Evolutionary conservation across 768 basidiomycete species (phyloP), one percentile per base, ranked within the genome.

Genomic region (Boletus pseudo-olivaceus): DNA sequence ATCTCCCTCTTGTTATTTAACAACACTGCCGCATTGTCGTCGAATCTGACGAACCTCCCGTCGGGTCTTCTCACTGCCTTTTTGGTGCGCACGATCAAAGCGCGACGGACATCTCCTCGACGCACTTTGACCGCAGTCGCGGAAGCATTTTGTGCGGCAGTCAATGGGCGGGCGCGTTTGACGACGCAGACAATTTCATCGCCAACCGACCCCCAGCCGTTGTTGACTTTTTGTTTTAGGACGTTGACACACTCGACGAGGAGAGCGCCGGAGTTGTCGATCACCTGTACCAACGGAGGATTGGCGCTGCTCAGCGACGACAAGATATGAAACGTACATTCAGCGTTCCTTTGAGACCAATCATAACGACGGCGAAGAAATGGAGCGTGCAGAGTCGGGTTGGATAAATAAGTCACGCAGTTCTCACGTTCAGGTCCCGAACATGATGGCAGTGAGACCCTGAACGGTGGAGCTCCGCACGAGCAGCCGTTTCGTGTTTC

Each of bases 111-210:
- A 69, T 98, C 96, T 20, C 96, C 96, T 52, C 86, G 82, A 26
- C 93, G 83, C 12, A 98, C 93, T 75, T 97, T 98, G 61, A 93
- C 81, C 4, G 90, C 89, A 27, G 85, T 88, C 7, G 87, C 80
- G 7, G 88, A 84, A 7, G 83, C 78, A 42, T 85, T 80, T 0
- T 82, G 74, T 8, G 84, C 79, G 5, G 82, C 80, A 10, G 87
- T 81, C 10, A 94, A 73, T 6, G 94, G 93, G 14, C 94, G 83
- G 4, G 96, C 95, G 52, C 85, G 83, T 68, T 97, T 92, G 56
- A 98, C 86, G 53, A 98, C 93, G 53, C 93, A 93, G 61, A 96
- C 93, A 56, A 97, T 93, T 71, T 96, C 93, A 74, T 98, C 95
- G 43, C 95, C 95, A 15, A 93, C 90, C 32, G 83, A 79, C 33